phyloP scores from a whole-genome alignment of 352 stramenopile genomes.

The Phytophthora kernoviae region DNA sequence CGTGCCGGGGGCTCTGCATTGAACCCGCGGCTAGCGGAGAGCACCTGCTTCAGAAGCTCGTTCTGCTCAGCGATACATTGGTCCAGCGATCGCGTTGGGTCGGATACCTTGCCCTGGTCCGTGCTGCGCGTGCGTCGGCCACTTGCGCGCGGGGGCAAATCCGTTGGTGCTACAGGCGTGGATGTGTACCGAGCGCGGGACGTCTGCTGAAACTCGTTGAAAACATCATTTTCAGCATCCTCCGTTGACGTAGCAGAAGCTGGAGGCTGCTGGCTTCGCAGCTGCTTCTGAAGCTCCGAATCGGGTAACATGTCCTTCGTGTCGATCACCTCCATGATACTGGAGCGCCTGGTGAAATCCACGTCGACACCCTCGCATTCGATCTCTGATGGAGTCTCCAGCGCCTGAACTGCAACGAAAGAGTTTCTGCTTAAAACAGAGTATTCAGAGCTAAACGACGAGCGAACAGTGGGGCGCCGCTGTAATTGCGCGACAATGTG shows the following conservation, averaged over 20 bases:
- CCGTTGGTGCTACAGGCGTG: constrained; percentile 27
- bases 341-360: constrained; percentile 34
- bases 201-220: constrained; percentile 19
- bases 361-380: constrained; percentile 18
- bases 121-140: constrained; percentile 34
- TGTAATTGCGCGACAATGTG: constrained; percentile 36
- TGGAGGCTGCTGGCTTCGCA: constrained; percentile 27
- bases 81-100: constrained; percentile 34
- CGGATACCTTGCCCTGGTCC: constrained; percentile 19
- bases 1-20: constrained; percentile 8
- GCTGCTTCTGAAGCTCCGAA: constrained; percentile 29
- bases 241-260: constrained; percentile 10
- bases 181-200: constrained; percentile 34
- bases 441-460: constrained; percentile 37
- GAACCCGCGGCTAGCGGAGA: constrained; percentile 37
- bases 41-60: constrained; percentile 41
- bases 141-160: constrained; percentile 9
- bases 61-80: constrained; percentile 49
- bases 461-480: constrained; percentile 34
- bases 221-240: constrained; percentile 18
- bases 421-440: constrained; percentile 27
- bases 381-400: constrained; percentile 21
- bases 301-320: constrained; percentile 42
- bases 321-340: constrained; percentile 48
- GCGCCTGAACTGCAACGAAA: constrained; percentile 33